These are phyloP conservation scores for Thraustotheca clavata DNA, from an alignment of 352 stramenopile genomes.

Conservation along the genomic window DNA sequence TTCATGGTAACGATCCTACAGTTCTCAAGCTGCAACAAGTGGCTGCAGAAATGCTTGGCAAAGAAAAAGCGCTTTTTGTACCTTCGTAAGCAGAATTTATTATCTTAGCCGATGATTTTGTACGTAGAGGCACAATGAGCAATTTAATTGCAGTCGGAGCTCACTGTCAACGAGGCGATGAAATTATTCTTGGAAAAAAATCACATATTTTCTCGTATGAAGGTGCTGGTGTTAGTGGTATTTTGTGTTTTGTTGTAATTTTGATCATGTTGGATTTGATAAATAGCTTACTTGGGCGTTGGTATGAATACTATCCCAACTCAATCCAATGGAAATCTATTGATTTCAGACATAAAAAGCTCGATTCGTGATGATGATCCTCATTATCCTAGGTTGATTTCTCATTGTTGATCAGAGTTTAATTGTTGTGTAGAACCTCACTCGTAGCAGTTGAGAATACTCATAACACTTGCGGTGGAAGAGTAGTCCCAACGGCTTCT, in stretches of 20 bases:
- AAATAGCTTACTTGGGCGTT: conserved; percentile 81
- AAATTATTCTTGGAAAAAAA: conserved; percentile 93
- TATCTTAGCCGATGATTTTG: background rate
- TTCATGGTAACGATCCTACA: conserved; percentile 87
- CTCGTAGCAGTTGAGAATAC: conserved; percentile 97
- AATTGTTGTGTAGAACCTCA: conserved; percentile 70
- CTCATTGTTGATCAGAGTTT: conserved; percentile 38
- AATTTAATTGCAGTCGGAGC: conserved; percentile 94
- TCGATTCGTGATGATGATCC: conserved; percentile 70
- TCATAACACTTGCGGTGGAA: conserved; percentile 94
- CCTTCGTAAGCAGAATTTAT: conserved; percentile 77
- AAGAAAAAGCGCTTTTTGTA: conserved; percentile 92
- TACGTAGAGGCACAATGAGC: conserved; percentile 90
- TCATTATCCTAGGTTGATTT: conserved; percentile 49
- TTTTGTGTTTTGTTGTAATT: conserved; percentile 11
- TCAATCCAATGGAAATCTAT: conserved; percentile 74
- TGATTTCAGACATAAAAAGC: conserved; percentile 67
- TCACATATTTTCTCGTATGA: conserved; percentile 97
- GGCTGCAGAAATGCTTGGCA: conserved; percentile 90
- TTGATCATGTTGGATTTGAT: background rate
- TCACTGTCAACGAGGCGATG: conserved; percentile 89
- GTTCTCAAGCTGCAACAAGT: conserved; percentile 89
- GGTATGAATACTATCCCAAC: conserved; percentile 84
- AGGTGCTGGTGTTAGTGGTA: conserved; percentile 80
- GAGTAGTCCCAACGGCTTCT: conserved; percentile 80